Evolutionary conservation across 805 yeast genomes (phyloP).

Genomic region (Martiniozyma abietophila): DNA sequence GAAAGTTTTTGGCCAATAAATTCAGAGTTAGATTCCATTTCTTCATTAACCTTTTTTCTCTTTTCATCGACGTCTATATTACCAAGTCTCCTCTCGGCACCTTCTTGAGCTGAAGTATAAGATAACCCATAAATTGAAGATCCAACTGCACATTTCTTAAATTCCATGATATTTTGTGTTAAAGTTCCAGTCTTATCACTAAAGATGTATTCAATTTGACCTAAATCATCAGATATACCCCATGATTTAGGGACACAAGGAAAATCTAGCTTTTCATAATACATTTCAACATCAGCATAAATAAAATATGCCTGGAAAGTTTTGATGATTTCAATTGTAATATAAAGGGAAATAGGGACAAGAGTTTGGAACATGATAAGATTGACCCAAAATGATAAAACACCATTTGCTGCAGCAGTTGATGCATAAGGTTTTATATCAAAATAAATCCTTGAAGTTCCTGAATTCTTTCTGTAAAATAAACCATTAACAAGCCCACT

Average conservation of each 20-base stretch:
- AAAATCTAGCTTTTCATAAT: constrained; percentile 57
- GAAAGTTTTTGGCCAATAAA: constrained; percentile 40
- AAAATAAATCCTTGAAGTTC: constrained; percentile 42
- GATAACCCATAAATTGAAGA: constrained; percentile 65
- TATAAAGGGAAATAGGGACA: constrained; percentile 73
- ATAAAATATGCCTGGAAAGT: constrained; percentile 71
- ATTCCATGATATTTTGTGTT: constrained; percentile 79
- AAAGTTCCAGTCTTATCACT: constrained; percentile 81
- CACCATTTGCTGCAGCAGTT: constrained; percentile 54
- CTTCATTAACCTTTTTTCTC: constrained; percentile 29
- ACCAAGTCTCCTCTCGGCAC: constrained; percentile 59
- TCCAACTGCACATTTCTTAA: constrained; percentile 63
- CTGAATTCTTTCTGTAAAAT: constrained; percentile 33
- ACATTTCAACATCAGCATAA: constrained; percentile 60
- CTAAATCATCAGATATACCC: constrained; percentile 77
- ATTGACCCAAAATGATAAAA: constrained; percentile 61
- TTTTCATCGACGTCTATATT: constrained; percentile 43
- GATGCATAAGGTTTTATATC: constrained; percentile 56
- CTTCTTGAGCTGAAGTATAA: constrained; percentile 70
- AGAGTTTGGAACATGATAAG: constrained; percentile 66
- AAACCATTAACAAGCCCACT: constrained; percentile 66
- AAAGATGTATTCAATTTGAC: constrained; percentile 74
- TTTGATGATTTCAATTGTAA: constrained; percentile 71
- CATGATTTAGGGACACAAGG: constrained; percentile 78
- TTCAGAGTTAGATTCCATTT: constrained; percentile 34